Conservation (phyloP, 768 basidiomycete species). For the Hemileccinum impolitum region DNA sequence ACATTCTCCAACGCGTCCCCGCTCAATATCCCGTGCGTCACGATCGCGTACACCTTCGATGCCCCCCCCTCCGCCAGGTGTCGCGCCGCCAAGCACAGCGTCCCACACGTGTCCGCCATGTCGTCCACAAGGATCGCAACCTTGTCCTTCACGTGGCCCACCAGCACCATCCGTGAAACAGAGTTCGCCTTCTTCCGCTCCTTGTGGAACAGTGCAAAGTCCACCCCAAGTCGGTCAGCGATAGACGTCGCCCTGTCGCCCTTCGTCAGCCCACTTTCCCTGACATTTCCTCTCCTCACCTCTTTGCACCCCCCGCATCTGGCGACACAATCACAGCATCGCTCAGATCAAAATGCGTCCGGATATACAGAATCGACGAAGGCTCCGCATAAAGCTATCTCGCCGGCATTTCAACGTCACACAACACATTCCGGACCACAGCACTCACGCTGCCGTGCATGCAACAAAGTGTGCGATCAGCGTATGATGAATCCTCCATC, state of each 20-base stretch:
- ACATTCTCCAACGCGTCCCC: constrained; percentile 82
- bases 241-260: constrained; percentile 85
- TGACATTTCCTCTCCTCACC: constrained; percentile 44
- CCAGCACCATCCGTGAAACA: constrained; percentile 92
- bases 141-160: constrained; percentile 91
- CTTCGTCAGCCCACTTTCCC: constrained; percentile 14
- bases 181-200: constrained; percentile 97
- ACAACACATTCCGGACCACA: constrained; percentile 1
- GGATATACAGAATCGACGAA: constrained; percentile 91
- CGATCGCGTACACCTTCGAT: constrained; percentile 80
- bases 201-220: constrained; percentile 99
- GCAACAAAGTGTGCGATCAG: constrained; percentile 14
- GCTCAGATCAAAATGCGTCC: constrained; percentile 79
- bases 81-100: constrained; percentile 85
- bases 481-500: background rate
- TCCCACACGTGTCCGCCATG: constrained; percentile 97
- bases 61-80: constrained; percentile 91
- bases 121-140: constrained; percentile 95
- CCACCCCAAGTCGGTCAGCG: constrained; percentile 92
- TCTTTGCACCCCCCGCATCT: constrained; percentile 97
- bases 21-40: constrained; percentile 94
- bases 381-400: constrained; percentile 90
- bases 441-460: constrained; percentile 47
- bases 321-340: constrained; percentile 95
- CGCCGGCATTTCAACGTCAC: constrained; percentile 20